phyloP scores from a whole-genome alignment of 2,329 filamentous ascomycete genomes.

The Hymenoscyphus fructigenus region DNA sequence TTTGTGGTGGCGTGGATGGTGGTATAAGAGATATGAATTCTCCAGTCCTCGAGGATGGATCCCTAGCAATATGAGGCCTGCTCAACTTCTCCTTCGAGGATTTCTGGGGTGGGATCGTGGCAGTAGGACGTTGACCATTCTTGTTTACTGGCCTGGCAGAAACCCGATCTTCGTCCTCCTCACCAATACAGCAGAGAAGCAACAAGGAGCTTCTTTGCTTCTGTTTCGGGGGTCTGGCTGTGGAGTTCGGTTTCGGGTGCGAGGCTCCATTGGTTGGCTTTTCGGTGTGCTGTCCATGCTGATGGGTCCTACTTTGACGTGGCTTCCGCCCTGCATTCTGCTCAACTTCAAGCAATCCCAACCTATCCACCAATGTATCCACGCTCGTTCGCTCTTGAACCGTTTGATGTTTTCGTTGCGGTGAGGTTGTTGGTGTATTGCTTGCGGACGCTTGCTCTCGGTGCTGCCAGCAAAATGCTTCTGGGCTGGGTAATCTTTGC shows the following conservation, averaged over 20 bases:
- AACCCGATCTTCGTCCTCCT: conserved; percentile 25
- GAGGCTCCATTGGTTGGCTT: conserved; percentile 12
- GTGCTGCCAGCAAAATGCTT: conserved; percentile 86
- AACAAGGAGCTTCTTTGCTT: conserved; percentile 26
- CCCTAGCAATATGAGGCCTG: conserved; percentile 30
- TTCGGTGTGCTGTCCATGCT: conserved; percentile 13
- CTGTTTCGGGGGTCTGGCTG: conserved; percentile 4
- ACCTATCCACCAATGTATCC: conserved; percentile 78
- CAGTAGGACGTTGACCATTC: conserved; percentile 12
- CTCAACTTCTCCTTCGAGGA: conserved; percentile 18
- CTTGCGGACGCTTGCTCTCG: conserved; percentile 68
- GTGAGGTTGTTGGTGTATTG: conserved; percentile 36
- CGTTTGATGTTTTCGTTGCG: conserved; percentile 44
- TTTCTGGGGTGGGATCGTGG: conserved; percentile 11
- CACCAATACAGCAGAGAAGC: conserved; percentile 32
- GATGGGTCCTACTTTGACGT: conserved; percentile 26
- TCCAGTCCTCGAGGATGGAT: conserved; percentile 38
- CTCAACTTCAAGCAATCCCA: conserved; percentile 69
- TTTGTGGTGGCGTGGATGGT: conserved; percentile 61
- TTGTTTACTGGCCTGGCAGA: conserved; percentile 30
- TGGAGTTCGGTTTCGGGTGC: neutral
- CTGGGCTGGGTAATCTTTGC: conserved; percentile 29
- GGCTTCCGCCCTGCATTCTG: conserved; percentile 38
- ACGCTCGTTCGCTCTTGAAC: conserved; percentile 71
- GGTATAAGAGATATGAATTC: conserved; percentile 70